These are phyloP conservation scores for Knufia petricola DNA, from an alignment of 2,329 filamentous ascomycete species.

Conservation along the genomic window DNA sequence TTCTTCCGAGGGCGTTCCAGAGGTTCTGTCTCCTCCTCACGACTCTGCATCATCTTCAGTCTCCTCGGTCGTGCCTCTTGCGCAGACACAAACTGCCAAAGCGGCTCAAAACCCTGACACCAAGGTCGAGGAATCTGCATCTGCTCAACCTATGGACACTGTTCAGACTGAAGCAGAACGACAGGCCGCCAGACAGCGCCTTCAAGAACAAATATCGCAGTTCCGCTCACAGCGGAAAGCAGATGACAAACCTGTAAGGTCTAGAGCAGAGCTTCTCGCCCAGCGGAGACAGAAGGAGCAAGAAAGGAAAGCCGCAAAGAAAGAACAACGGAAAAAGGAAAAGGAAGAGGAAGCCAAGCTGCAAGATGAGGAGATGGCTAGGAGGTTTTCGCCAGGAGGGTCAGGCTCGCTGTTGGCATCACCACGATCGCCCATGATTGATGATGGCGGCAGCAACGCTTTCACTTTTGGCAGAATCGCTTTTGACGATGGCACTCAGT, in stretches of 20 bases:
- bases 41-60: slow-evolving; percentile 53
- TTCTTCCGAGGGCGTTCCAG: slow-evolving; percentile 33
- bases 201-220: slow-evolving; percentile 74
- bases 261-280: slow-evolving; percentile 86
- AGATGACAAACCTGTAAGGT: slow-evolving; percentile 73
- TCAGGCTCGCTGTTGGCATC: slow-evolving; percentile 49
- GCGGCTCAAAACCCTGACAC: slow-evolving; percentile 10
- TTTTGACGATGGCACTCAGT: slow-evolving; percentile 73
- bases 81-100: slow-evolving; percentile 5
- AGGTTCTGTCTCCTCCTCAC: slow-evolving; percentile 27
- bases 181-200: slow-evolving; percentile 48
- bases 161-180: slow-evolving; percentile 58
- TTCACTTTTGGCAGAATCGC: slow-evolving; percentile 88
- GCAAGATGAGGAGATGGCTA: slow-evolving; percentile 48
- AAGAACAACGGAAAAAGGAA: slow-evolving; percentile 65
- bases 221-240: slow-evolving; percentile 81
- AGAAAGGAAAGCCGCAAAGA: slow-evolving; percentile 78
- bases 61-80: too few species aligned
- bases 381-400: slow-evolving; percentile 46
- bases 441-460: slow-evolving; percentile 42
- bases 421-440: slow-evolving; percentile 40
- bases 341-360: slow-evolving; percentile 67
- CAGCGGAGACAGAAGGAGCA: slow-evolving; percentile 78
- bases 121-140: slow-evolving; percentile 15
- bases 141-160: slow-evolving; percentile 44